phyloP scores from a whole-genome alignment of 225 moss, liverwort and hornwort species.

The Takakia lepidozioides region DNA sequence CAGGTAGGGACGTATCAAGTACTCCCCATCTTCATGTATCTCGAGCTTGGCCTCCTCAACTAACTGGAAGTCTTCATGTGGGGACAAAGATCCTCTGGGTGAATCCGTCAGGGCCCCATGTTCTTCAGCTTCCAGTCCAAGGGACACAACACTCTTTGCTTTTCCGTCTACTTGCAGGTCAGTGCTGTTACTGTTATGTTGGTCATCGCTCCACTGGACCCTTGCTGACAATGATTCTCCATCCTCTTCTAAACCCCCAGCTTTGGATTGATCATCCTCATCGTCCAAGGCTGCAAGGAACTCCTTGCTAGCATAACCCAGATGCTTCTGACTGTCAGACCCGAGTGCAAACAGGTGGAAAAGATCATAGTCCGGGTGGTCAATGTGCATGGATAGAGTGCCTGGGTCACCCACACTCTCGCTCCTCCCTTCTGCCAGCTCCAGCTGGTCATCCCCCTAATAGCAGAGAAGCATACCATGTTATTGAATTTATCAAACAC shows the following conservation, averaged over 20 bases:
- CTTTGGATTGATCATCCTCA: conserved; percentile 61
- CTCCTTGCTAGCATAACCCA: conserved; percentile 28
- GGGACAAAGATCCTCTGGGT: conserved; percentile 10
- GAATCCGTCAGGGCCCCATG: conserved; percentile 23
- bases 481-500: too few relatives aligned
- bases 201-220: conserved; percentile 46
- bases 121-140: conserved; percentile 29
- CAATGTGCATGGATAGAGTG: conserved; percentile 28
- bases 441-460: conserved; percentile 32
- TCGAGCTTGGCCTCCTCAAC: conserved; percentile 42
- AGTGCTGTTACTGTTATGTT: conserved; percentile 16
- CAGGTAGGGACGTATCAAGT: conserved; percentile 81
- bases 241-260: conserved; percentile 48
- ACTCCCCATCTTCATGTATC: conserved; percentile 82
- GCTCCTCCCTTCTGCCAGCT: conserved; percentile 30
- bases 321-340: conserved; percentile 21
- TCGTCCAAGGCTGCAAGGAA: conserved; percentile 32
- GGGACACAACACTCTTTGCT: conserved; percentile 38
- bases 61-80: conserved; percentile 21
- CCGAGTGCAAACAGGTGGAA: conserved; percentile 26
- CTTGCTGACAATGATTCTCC: conserved; percentile 31
- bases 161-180: conserved; percentile 24
- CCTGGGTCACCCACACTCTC: conserved; percentile 44
- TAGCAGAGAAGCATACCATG: conserved; percentile 8
- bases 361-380: conserved; percentile 24